Conservation (phyloP, 768 basidiomycete species). For the Boletus reticuloceps region DNA sequence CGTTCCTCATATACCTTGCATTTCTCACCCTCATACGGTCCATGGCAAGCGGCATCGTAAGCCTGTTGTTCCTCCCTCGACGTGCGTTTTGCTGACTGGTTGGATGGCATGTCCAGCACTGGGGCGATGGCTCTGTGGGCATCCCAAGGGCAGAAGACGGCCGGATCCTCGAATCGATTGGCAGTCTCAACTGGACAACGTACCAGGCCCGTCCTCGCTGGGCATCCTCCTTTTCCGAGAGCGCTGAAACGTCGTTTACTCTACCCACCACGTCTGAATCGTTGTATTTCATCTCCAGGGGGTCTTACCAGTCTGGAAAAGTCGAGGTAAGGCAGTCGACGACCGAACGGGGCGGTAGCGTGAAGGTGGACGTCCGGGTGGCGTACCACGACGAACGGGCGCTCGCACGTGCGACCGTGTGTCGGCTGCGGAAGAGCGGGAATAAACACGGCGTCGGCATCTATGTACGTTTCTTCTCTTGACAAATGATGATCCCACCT, state of each 20-base stretch:
- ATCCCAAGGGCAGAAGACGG: constrained; percentile 16
- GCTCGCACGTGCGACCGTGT: constrained; percentile 31
- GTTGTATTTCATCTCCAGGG: constrained; percentile 36
- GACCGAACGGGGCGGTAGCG: background rate
- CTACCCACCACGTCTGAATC: constrained; percentile 30
- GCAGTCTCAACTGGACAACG: constrained; percentile 11
- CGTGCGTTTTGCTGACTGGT: background rate
- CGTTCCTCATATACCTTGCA: constrained; percentile 11
- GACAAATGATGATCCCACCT: background rate
- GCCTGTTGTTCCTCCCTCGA: background rate
- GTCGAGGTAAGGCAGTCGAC: constrained; percentile 17
- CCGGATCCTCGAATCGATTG: constrained; percentile 10
- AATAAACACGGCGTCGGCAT: constrained; percentile 36
- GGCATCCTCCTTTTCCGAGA: constrained; percentile 10
- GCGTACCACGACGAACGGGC: constrained; percentile 24
- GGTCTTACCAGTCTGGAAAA: constrained; percentile 23
- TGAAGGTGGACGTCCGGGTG: constrained; percentile 30
- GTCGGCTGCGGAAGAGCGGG: constrained; percentile 26
- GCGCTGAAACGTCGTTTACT: constrained; percentile 25
- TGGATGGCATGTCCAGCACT: background rate
- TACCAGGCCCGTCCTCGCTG: constrained; percentile 13
- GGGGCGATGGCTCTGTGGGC: background rate
- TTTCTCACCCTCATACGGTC: background rate
- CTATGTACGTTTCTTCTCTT: constrained; percentile 23
- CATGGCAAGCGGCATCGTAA: constrained; percentile 2